A percentile compares a stretch with the other conserved stretches of the same genome.
These are phyloP conservation scores for Coemansia sp. DNA, from an alignment of 192 early-diverging fungal species.

Conservation along the genomic window DNA sequence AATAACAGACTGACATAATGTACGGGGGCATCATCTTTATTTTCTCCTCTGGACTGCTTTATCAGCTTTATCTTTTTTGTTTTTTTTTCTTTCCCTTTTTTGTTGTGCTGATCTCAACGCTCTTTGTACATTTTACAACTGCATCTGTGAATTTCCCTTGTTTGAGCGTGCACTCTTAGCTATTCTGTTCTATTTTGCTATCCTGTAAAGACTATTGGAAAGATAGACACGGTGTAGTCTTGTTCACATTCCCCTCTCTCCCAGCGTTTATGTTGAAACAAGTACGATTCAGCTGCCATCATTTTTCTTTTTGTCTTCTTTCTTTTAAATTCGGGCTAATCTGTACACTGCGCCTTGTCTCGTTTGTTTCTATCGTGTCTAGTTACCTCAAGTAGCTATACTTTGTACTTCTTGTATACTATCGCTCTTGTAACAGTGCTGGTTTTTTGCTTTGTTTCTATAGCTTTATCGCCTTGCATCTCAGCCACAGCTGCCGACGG, in stretches of 20 bases:
- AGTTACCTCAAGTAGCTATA: background rate
- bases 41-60: background rate
- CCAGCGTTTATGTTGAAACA: background rate
- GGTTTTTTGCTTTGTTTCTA: background rate
- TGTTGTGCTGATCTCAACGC: slow-evolving; percentile 1
- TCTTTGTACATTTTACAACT: slow-evolving; percentile 5
- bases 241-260: background rate
- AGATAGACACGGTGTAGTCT: background rate
- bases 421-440: background rate
- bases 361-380: background rate
- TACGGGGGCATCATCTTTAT: background rate
- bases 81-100: background rate
- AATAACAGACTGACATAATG: background rate
- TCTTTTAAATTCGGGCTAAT: background rate
- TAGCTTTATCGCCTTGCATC: background rate
- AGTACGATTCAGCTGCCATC: no score
- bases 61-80: slow-evolving; percentile 10
- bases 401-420: slow-evolving; percentile 14
- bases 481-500: background rate
- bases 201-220: background rate
- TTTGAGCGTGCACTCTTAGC: background rate
- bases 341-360: background rate
- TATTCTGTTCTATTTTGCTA: background rate
- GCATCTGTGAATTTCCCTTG: slow-evolving; percentile 5
- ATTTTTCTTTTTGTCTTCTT: background rate